Percentiles rank a stretch among this genome's conserved stretches.
phyloP scores from a whole-genome alignment of 306 rosid species.

The Cicer chorassanicum region DNA sequence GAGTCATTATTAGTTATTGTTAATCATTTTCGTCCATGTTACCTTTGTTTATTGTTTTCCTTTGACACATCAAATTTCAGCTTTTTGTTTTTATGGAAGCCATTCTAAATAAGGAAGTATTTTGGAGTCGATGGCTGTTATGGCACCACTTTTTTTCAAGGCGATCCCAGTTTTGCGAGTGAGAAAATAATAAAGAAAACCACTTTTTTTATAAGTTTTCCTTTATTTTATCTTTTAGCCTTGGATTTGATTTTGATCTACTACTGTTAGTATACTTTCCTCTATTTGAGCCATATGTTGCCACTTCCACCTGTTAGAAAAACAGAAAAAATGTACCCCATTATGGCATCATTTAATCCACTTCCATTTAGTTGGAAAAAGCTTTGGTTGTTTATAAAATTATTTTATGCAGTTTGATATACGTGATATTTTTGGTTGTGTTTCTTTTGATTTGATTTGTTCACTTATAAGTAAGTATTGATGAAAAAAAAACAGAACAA shows the following conservation, averaged over 20 bases:
- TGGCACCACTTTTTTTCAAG: constrained; percentile 4
- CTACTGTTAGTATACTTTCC: not conserved
- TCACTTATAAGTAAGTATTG: too few species aligned
- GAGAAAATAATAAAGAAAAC: not conserved
- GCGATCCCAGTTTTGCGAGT: not conserved
- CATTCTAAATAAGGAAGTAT: constrained; percentile 23
- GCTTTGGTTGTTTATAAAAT: not conserved
- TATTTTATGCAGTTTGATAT: too few species aligned
- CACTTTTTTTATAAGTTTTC: constrained; percentile 27
- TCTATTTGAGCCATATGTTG: constrained; percentile 16
- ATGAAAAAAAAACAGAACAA: too few species aligned
- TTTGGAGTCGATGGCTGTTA: not conserved
- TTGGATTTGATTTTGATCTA: constrained; percentile 20
- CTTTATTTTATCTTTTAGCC: not conserved
- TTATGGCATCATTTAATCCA: not conserved
- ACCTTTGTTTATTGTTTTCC: constrained; percentile 31
- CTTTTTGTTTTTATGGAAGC: constrained; percentile 10
- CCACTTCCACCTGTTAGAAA: not conserved
- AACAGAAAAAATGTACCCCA: not conserved
- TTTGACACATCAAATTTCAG: constrained; percentile 30
- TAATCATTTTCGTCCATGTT: constrained; percentile 36
- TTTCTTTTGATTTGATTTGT: too few species aligned
- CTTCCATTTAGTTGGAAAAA: not conserved
- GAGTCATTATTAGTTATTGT: constrained; percentile 11
- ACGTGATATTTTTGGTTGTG: too few species aligned